Conservation (phyloP, 352 stramenopile species). For the Phytophthora podocarpi region DNA sequence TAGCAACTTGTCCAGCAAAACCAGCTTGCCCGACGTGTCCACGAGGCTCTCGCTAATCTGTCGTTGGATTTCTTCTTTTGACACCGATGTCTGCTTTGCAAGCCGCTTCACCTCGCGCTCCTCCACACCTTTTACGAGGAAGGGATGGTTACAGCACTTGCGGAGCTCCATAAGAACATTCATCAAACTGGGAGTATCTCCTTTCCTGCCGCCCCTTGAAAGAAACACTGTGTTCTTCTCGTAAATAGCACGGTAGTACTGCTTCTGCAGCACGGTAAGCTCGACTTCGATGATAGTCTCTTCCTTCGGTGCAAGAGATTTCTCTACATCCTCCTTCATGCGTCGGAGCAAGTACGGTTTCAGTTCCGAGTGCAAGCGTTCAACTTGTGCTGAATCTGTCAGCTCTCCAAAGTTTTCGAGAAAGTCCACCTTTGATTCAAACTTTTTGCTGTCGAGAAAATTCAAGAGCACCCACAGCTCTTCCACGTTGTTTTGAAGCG, state of each 20-base stretch:
- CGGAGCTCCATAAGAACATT: slow-evolving; percentile 95
- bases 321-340: slow-evolving; percentile 92
- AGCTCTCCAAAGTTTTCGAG: slow-evolving; percentile 95
- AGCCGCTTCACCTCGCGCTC: slow-evolving; percentile 75
- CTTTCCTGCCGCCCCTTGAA: slow-evolving; percentile 65
- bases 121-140: slow-evolving; percentile 91
- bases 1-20: slow-evolving; percentile 99
- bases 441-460: slow-evolving; percentile 96
- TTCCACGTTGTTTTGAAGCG: slow-evolving; percentile 91
- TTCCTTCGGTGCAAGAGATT: slow-evolving; percentile 87
- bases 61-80: slow-evolving; percentile 55
- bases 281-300: slow-evolving; percentile 93
- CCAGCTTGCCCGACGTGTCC: slow-evolving; percentile 96
- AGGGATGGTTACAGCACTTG: slow-evolving; percentile 96
- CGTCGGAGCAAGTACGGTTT: slow-evolving; percentile 85
- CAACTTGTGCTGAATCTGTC: slow-evolving; percentile 84
- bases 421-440: slow-evolving; percentile 94
- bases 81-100: slow-evolving; percentile 54
- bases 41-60: slow-evolving; percentile 92
- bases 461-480: slow-evolving; percentile 99
- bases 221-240: slow-evolving; percentile 94
- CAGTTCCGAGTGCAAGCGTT: slow-evolving; percentile 87
- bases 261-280: slow-evolving; percentile 89
- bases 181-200: slow-evolving; percentile 86
- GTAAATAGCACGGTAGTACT: slow-evolving; percentile 93